Evolutionary conservation across 176 grass and related monocot species (phyloP), one percentile per base, ranked within the genome.

Genomic region (Lolium perenne): DNA sequence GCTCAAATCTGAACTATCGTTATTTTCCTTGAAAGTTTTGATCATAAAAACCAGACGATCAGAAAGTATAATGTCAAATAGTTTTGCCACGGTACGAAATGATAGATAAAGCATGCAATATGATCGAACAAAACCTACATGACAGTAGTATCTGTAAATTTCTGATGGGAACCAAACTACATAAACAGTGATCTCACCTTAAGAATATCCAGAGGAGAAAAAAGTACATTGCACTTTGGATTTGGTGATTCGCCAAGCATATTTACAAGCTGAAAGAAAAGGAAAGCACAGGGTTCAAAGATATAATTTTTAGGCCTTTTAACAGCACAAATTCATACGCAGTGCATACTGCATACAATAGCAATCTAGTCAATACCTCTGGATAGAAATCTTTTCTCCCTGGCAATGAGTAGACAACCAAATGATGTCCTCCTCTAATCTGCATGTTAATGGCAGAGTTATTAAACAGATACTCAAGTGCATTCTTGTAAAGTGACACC

Each of bases 311-410:
- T 82, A 41, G 64, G 76, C 13, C 45, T 53, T 61, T 51, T 46
- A 20, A 41, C 17, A 22, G 26, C 8, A 62, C 18, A 38, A 81
- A 26, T 72, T 83, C 32, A 63, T 26, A 76, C 20, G 59, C 26
- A 70, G 59, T 14, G 68, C 25, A 38, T 57, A 7, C 18, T 80
- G 23, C 60, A 79, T 47, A 62, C 12, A 81, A 17, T 62, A n/a
- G 2, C 35, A 38, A n/a, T 58, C 22, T n/a, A 78, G 48, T 74
- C 61, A 82, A 40, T 85, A 98, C 96, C 96, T 98, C 96, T 41
- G 84, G 91, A 77, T 98, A 98, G 66, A 95, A 95, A 83, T 95
- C 93, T 66, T 95, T 94, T 82, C 93, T 95, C 49, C 82, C 91
- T 55, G 95, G 95, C 60, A 95, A 83, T 63, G 95, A 98, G 88